Percentiles rank a stretch among this genome's conserved stretches.
Evolutionary conservation across 1,284 basidiomycete genomes (phyloP).

Genomic region (Pseudomicrostroma phylloplanum): DNA sequence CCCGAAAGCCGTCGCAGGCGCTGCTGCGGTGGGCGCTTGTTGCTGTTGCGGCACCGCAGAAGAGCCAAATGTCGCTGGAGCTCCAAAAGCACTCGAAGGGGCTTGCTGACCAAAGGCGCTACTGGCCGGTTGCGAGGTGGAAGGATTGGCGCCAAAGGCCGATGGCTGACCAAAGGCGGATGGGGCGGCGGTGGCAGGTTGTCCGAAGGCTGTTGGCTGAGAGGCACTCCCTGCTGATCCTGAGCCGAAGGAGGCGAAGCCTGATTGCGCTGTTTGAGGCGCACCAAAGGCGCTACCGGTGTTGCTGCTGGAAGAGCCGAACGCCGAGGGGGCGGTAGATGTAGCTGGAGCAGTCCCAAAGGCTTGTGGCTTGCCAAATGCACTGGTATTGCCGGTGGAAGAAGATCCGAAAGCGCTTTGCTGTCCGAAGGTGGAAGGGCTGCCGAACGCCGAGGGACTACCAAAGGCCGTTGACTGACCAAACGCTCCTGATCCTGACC

Average conservation of each 20-base stretch:
- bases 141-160: slow-evolving; percentile 26
- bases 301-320: background rate
- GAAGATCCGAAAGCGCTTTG: slow-evolving; percentile 15
- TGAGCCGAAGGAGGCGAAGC: slow-evolving; percentile 8
- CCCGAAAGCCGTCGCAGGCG: too few relatives aligned
- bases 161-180: slow-evolving; percentile 27
- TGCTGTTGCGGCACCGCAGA: too few relatives aligned
- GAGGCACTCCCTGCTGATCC: background rate
- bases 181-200: slow-evolving; percentile 11
- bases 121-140: too few relatives aligned
- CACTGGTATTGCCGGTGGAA: slow-evolving; percentile 37
- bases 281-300: slow-evolving; percentile 9
- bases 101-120: slow-evolving; percentile 17
- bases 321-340: background rate
- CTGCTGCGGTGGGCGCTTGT: too few relatives aligned
- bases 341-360: slow-evolving; percentile 11
- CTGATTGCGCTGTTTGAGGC: slow-evolving; percentile 3
- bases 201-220: slow-evolving; percentile 1
- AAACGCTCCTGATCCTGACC: background rate
- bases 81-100: slow-evolving; percentile 22
- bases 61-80: slow-evolving; percentile 17
- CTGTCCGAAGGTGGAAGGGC: slow-evolving; percentile 28
- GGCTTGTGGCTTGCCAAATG: slow-evolving; percentile 26
- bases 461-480: slow-evolving; percentile 19
- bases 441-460: slow-evolving; percentile 22